Evolutionary conservation across 495 filamentous ascomycete species (phyloP).

Genomic region (Penicillium chermesinum): DNA sequence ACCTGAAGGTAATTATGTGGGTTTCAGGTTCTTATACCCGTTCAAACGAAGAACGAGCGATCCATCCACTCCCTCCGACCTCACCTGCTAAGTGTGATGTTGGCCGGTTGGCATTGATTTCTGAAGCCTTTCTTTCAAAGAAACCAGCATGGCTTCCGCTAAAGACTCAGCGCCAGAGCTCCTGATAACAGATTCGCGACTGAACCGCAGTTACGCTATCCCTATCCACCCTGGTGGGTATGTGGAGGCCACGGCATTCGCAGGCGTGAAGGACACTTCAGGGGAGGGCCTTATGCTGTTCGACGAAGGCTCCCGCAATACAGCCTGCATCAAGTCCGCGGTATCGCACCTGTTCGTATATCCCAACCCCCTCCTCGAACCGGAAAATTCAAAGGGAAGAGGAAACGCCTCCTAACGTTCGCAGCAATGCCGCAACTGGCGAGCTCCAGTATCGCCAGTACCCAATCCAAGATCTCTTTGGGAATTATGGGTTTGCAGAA

Average conservation of each 20-base stretch:
- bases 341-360: not conserved
- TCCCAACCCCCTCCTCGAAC: not conserved
- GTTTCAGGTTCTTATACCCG: not conserved
- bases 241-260: not conserved
- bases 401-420: not conserved
- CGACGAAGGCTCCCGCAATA: not conserved
- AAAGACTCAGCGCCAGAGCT: not conserved
- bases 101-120: not conserved
- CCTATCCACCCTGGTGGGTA: not conserved
- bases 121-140: not conserved
- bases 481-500: not conserved
- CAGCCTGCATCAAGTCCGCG: not conserved
- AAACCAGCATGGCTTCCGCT: not conserved
- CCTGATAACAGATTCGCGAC: not conserved
- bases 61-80: not conserved
- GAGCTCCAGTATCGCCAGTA: not conserved
- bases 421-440: not conserved
- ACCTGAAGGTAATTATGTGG: not conserved
- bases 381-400: not conserved
- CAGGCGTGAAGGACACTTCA: not conserved
- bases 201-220: not conserved
- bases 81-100: not conserved
- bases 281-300: not conserved
- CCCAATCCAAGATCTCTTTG: not conserved
- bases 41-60: not conserved